Base-by-base conservation (phyloP, 352 stramenopile genomes). In the Globisporangium ultimum region DNA sequence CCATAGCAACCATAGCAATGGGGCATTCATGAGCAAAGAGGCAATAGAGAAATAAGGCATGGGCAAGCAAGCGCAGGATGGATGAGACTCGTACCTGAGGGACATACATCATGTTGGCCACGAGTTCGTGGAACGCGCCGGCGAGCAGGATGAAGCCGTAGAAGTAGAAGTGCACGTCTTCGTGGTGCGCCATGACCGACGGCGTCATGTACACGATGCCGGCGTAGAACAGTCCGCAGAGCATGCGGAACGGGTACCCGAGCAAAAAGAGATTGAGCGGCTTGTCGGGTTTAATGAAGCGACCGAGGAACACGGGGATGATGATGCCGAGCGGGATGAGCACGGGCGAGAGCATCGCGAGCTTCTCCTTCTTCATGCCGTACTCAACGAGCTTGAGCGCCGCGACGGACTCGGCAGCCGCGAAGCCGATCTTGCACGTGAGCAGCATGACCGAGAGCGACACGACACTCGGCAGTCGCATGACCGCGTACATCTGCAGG, bases 311-410 rank as follows among this genome's bases (percentile, higher is more conserved):
- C 5, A 95, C 77, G 0, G 87, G 87, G 53, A 97, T 87, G 18
- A 97, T 64, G 59, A 97, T 95, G 17, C 89, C 91, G 8, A 96
- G 65, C 9, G 88, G 88, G 8, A 97, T 84, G 15, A 97, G 71
- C 43, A 97, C 79, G 6, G 91, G 86, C 15, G 88, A 85, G 13
- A 98, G 64, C 50, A 95, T 58, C 43, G 89, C 91, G 32, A 97
- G 67, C 53, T 96, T 94, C 61, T 98, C 91, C 74, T 98, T 98
- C 67, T 93, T 91, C 61, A 97, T 83, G 15, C 87, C 88, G 54
- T 96, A 95, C 47, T 96, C 87, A 18, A 97, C 80, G 9, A 97
- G 69, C 61, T 98, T 98, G n/a, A 98, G 85, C 36, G 84, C 91
- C 32, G 88, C 88, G 2, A 96, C 89, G 32, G 80, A 91, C 51